Evolutionary conservation across 306 rosid species (phyloP), one percentile per base, ranked within the genome.

Genomic region (Vicia faba): DNA sequence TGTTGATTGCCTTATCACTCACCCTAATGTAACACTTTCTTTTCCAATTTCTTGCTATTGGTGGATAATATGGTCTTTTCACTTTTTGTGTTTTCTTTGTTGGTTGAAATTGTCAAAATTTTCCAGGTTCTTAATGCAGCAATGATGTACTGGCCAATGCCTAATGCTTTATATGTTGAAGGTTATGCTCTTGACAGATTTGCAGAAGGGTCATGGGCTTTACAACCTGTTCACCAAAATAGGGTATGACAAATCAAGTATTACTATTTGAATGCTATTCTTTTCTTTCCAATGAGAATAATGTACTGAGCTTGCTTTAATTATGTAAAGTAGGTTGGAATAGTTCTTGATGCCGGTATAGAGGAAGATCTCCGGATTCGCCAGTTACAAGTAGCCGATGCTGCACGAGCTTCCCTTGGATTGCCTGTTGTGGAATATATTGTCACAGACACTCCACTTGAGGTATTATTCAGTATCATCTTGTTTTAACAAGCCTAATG

Each of bases 101-200:
- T 20, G 1, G 2, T 2, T 20, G 23, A 20, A 20, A 20, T 2
- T 20, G 23, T 20, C 60, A 26, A 69, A 56, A 53, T 58, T 66
- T 73, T 43, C 81, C 81, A 92, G 98, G 95, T 92, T 73, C 90
- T 92, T 75, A 92, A 92, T 71, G 95, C 96, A 31, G 98, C 98
- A 63, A 85, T 92, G 96, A 84, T 92, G 7, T 85, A 89, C 73
- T 92, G 96, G 98, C 96, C 96, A 0, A 76, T 92, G 87, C 83
- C 89, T 3, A 89, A 92, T 78, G 74, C 84, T 8, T 67, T 92
- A 49, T 89, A 89, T 60, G 95, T 89, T 35, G 95, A 89, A 89
- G 98, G 98, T n/a, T 84, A 80, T 78, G 96, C 96, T 56, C 92
- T 89, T 11, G 96, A 92, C 60, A 86, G 91, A 29, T 92, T 89